A percentile compares a stretch with the other conserved stretches of the same genome.
phyloP scores from a whole-genome alignment of 192 early-diverging fungal genomes.

The Coemansia umbellata region DNA sequence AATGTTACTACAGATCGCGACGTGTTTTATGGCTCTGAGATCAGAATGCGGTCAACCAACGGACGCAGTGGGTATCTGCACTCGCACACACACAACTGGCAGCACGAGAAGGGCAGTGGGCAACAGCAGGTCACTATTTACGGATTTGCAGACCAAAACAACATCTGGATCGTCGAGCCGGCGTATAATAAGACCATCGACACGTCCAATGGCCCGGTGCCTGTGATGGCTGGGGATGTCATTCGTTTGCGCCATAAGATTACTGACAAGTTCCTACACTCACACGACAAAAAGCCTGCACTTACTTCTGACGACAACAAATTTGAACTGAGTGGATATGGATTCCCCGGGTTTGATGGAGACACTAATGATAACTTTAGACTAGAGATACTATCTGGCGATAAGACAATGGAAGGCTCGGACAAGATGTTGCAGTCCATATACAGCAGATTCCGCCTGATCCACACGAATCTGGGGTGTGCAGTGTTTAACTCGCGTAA shows the following conservation, averaged over 20 bases:
- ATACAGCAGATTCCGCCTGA: constrained; percentile 66
- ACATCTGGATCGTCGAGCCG: constrained; percentile 64
- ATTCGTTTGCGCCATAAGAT: constrained; percentile 66
- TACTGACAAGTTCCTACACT: constrained; percentile 65
- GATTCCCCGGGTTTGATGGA: constrained; percentile 66
- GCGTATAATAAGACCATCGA: constrained; percentile 41
- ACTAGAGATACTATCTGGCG: constrained; percentile 64
- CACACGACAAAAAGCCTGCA: constrained; percentile 69
- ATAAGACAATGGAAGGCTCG: constrained; percentile 39
- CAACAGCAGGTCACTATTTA: constrained; percentile 84
- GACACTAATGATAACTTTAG: constrained; percentile 91
- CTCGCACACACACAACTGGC: constrained; percentile 61
- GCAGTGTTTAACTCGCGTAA: constrained; percentile 76
- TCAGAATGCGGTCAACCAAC: constrained; percentile 42
- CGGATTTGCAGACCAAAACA: constrained; percentile 80
- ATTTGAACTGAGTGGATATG: constrained; percentile 73
- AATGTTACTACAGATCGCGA: constrained; percentile 40
- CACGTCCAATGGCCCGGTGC: constrained; percentile 37
- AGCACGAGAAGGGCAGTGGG: constrained; percentile 62
- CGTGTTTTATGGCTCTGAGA: constrained; percentile 51
- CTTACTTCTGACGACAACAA: constrained; percentile 62
- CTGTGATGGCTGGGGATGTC: constrained; percentile 60
- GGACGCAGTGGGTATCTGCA: constrained; percentile 50
- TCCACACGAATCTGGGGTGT: constrained; percentile 68
- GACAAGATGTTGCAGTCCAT: constrained; percentile 59